Evolutionary conservation across 139 green algal genomes (phyloP), one percentile per base, ranked within the genome.

Genomic region (Chlorella sp.): DNA sequence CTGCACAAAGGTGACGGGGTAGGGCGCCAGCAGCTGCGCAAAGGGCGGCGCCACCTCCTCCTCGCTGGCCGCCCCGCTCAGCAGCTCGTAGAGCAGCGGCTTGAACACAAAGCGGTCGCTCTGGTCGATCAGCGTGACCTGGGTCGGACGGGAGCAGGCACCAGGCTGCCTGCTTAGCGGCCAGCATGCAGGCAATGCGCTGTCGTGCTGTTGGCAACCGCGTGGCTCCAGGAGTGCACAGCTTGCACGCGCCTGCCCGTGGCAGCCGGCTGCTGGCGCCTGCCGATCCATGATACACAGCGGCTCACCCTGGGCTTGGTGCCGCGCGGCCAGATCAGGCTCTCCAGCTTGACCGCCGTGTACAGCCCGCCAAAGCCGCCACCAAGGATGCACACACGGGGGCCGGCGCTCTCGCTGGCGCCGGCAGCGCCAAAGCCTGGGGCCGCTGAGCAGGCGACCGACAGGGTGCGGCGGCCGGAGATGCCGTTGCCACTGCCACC

Each of bases 351-450:
- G 9, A 99, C 88, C 2, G 98, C 98, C 4, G 98, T 97, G 90
- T 99, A 99, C 65, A 99, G 91, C 2, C 98, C 98, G 21, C 98
- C 98, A 91, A 99, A 99, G 3, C 98, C 98, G 2, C 97, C 98
- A 12, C 98, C 98, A 12, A 99, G 75, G 11, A 99, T 94, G 83
- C 96, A 98, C 1, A 99, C 90, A 1, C 94, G 82, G 0, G 96
- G 95, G 12, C 47, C 84, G 78, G 26, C 64, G 63, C n/a, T 11
- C 78, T 83, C 78, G 3, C 25, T 60, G 15, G 20, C 28, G 63
- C 39, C 78, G 41, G 32, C 78, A 64, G 39, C 78, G 26, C 32
- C 60, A 51, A 38, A 71, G 26, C 76, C 21, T 3, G 76, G 76
- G 0, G 57, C n/a, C 3, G 76, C 38, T 4, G 76, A 44, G 38